Percentiles rank a stretch among this genome's conserved stretches.
Evolutionary conservation across 2,329 filamentous ascomycete genomes (phyloP).

Genomic region (Samsoniella hepiali): DNA sequence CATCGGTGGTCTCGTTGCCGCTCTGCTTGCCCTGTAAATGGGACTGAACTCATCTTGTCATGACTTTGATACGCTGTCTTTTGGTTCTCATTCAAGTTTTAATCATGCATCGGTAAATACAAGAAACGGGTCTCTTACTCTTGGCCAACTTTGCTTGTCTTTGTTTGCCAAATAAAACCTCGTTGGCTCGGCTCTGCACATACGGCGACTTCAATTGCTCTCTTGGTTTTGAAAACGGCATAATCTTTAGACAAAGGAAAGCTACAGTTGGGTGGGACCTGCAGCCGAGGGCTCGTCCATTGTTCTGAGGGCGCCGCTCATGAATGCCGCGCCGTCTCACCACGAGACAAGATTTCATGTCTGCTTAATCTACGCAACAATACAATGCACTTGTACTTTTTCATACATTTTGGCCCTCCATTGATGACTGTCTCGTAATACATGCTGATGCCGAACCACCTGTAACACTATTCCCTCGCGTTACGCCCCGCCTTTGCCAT

Average conservation of each 20-base stretch:
- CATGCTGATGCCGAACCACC: no score
- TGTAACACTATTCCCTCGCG: not conserved
- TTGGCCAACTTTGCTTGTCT: not conserved
- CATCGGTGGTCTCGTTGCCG: slow-evolving; percentile 40
- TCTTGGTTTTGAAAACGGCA: not conserved
- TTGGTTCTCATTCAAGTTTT: slow-evolving; percentile 9
- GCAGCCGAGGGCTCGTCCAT: not conserved
- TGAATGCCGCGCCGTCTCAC: slow-evolving; percentile 9
- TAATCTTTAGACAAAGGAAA: not conserved
- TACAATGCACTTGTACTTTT: slow-evolving; percentile 2
- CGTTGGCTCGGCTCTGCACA: not conserved
- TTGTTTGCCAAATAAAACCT: not conserved
- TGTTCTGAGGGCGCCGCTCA: not conserved
- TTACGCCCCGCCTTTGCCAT: not conserved
- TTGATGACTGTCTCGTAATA: not conserved
- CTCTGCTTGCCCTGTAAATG: slow-evolving; percentile 43
- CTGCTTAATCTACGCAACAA: slow-evolving; percentile 1
- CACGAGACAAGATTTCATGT: slow-evolving; percentile 18
- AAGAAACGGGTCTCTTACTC: not conserved
- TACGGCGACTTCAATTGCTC: slow-evolving; percentile 1
- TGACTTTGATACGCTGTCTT: not conserved
- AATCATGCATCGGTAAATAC: slow-evolving; percentile 14
- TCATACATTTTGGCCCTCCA: not conserved
- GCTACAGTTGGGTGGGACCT: not conserved
- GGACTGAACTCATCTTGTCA: slow-evolving; percentile 19